phyloP scores from a whole-genome alignment of 83 land plant genomes.

The Picea abies region DNA sequence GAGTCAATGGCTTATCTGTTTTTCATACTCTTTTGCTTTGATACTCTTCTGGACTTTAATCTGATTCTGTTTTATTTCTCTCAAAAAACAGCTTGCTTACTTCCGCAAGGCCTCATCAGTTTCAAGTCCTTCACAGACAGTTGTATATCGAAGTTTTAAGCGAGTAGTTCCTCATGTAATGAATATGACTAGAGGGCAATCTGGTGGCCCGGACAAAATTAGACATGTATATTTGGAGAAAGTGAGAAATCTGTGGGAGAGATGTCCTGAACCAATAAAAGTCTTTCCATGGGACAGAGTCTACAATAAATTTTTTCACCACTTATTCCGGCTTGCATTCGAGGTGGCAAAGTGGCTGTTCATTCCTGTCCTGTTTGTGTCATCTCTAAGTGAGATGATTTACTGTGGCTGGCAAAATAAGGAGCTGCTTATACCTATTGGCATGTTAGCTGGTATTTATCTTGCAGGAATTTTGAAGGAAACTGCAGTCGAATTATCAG shows the following conservation, averaged over 20 bases:
- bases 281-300: conserved; percentile 60
- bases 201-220: conserved; percentile 26
- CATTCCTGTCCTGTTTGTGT: conserved; percentile 55
- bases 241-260: conserved; percentile 37
- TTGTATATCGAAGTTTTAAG: neutral
- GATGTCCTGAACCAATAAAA: conserved; percentile 56
- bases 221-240: conserved; percentile 12
- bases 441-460: conserved; percentile 52
- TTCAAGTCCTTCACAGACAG: neutral
- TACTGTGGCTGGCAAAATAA: conserved; percentile 71
- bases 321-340: conserved; percentile 39
- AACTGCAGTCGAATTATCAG: conserved; percentile 43
- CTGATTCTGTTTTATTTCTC: neutral
- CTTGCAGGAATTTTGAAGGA: conserved; percentile 64
- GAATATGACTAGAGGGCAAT: conserved; percentile 34
- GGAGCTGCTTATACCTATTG: conserved; percentile 42
- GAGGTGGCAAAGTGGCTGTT: conserved; percentile 54
- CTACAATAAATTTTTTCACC: conserved; percentile 27
- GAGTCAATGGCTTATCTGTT: neutral
- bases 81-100: neutral
- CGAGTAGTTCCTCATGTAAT: conserved; percentile 12
- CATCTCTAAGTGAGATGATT: conserved; percentile 74
- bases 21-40: neutral
- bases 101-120: conserved; percentile 7
- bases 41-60: neutral